A percentile compares a stretch with the other conserved stretches of the same genome.
Evolutionary conservation across 148 eudicot species (phyloP).

Genomic region (Linanthus parryae): DNA sequence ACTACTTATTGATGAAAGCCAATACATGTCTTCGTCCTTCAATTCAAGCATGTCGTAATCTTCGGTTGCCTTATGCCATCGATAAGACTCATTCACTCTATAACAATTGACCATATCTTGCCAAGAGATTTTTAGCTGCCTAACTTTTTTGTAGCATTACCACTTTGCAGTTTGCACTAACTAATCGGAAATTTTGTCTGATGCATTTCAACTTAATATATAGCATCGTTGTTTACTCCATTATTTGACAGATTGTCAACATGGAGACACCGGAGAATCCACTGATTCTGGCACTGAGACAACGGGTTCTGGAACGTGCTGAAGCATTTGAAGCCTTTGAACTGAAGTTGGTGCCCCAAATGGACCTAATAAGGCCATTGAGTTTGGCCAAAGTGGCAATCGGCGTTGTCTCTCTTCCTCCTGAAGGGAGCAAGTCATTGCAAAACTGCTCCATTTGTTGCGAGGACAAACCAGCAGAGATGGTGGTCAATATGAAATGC

Average conservation of each 20-base stretch:
- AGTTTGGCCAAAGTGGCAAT: slow-evolving; percentile 62
- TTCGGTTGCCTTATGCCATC: too few species aligned
- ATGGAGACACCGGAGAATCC: slow-evolving; percentile 43
- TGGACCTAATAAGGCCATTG: slow-evolving; percentile 42
- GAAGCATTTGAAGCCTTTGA: slow-evolving; percentile 39
- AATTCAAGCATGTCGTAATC: too few species aligned
- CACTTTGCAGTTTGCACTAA: too few species aligned
- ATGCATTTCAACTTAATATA: too few species aligned
- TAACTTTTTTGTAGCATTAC: too few species aligned
- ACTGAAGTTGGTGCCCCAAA: slow-evolving; percentile 35
- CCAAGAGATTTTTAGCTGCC: too few species aligned
- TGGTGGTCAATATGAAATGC: slow-evolving; percentile 57
- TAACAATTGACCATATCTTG: too few species aligned
- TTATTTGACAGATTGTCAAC: slow-evolving; percentile 42
- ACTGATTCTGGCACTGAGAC: slow-evolving; percentile 53
- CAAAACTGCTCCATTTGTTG: slow-evolving; percentile 65
- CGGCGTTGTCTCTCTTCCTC: slow-evolving; percentile 43
- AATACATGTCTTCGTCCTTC: slow-evolving; percentile 1
- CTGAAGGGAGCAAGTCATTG: slow-evolving; percentile 22
- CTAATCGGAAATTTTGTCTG: too few species aligned
- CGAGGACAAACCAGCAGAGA: slow-evolving; percentile 48
- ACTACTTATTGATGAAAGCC: background rate
- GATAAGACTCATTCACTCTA: too few species aligned
- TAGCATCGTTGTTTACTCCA: too few species aligned
- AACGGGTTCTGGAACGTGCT: slow-evolving; percentile 51